Percentiles rank a stretch among this genome's conserved stretches.
phyloP scores from a whole-genome alignment of 208 protist genomes.

The Novymonas esmeraldas region DNA sequence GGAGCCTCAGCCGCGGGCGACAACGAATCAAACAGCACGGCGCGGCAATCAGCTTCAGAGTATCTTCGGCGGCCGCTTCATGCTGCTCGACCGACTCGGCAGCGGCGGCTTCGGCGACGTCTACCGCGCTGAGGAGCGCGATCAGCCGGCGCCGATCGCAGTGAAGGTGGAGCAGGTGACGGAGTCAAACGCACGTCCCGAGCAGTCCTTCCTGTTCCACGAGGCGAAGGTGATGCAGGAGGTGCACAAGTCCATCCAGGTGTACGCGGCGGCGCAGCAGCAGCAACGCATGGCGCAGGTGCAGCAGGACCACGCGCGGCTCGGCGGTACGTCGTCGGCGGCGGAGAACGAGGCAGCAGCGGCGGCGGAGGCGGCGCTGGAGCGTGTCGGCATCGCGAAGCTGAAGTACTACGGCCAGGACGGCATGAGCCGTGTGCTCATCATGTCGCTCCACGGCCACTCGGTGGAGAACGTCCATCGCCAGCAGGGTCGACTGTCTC shows the following conservation, averaged over 20 bases:
- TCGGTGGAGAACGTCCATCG: constrained; percentile 95
- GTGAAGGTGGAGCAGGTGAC: constrained; percentile 60
- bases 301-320: not conserved
- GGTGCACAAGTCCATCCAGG: constrained; percentile 60
- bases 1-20: too few relatives aligned
- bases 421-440: constrained; percentile 98
- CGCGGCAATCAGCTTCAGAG: not conserved
- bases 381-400: constrained; percentile 81
- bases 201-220: constrained; percentile 97
- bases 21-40: too few relatives aligned
- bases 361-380: constrained; percentile 6
- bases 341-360: not conserved
- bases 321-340: too few relatives aligned
- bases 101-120: constrained; percentile 98
- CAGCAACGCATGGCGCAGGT: not conserved
- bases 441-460: constrained; percentile 98
- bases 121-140: constrained; percentile 74
- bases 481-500: constrained; percentile 82
- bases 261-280: constrained; percentile 4
- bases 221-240: constrained; percentile 94
- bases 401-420: constrained; percentile 97
- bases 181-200: constrained; percentile 31
- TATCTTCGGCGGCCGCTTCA: constrained; percentile 59
- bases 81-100: constrained; percentile 86
- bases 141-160: constrained; percentile 36